A percentile compares a stretch with the other conserved stretches of the same genome.
These are phyloP conservation scores for Pseudozyma hubeiensis DNA, from an alignment of 1,284 basidiomycete species.

Conservation along the genomic window DNA sequence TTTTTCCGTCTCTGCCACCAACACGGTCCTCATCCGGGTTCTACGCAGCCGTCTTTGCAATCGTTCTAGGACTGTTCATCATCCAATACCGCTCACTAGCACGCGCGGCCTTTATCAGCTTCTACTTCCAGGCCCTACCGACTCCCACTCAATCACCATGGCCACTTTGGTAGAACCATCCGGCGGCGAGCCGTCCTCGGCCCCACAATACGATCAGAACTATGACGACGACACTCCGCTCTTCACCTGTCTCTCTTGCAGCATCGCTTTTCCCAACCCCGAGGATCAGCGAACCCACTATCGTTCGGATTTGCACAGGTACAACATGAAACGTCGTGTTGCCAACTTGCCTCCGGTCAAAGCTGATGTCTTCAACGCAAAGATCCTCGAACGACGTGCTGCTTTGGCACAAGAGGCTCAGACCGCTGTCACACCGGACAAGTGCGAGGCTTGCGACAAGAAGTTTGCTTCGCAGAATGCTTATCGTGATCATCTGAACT, in stretches of 20 bases:
- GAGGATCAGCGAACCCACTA: constrained; percentile 92
- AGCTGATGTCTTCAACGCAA: constrained; percentile 84
- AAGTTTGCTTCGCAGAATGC: constrained; percentile 89
- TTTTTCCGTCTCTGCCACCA: no score
- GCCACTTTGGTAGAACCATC: constrained; percentile 39
- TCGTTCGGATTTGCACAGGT: constrained; percentile 92
- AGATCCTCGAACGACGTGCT: constrained; percentile 74
- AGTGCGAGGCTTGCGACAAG: constrained; percentile 75
- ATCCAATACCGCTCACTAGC: background rate
- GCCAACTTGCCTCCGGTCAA: constrained; percentile 89
- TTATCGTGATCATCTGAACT: constrained; percentile 85
- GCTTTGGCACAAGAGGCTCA: constrained; percentile 36
- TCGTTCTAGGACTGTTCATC: background rate
- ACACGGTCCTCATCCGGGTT: no score
- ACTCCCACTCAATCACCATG: constrained; percentile 16
- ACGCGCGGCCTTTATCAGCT: background rate
- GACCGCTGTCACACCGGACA: constrained; percentile 29
- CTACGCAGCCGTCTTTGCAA: background rate
- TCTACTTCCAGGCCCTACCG: background rate
- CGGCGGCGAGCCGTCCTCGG: constrained; percentile 30
- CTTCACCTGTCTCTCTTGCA: constrained; percentile 88
- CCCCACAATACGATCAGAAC: constrained; percentile 31
- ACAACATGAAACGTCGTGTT: constrained; percentile 97
- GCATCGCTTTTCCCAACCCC: constrained; percentile 85
- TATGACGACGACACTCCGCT: constrained; percentile 55